phyloP scores from a whole-genome alignment of 176 grass and related monocot species.

The Rhynchospora pubera region DNA sequence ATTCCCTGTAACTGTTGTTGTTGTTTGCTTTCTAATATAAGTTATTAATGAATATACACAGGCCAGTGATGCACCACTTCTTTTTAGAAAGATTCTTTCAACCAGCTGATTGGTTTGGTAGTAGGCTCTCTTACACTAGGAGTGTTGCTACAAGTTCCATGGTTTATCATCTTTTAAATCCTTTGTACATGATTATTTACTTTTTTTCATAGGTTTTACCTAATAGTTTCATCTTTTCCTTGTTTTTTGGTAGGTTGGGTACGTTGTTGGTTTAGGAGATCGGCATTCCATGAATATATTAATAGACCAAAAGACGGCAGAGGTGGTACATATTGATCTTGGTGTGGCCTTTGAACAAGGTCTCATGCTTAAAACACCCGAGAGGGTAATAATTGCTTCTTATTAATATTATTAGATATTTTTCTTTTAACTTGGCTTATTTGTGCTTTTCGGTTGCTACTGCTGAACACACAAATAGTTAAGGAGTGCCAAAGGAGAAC shows the following conservation, averaged over 20 bases:
- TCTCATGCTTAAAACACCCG: constrained; percentile 57
- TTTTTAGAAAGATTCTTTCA: constrained; percentile 92
- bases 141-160: constrained; percentile 91
- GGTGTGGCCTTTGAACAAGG: constrained; percentile 99
- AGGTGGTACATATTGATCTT: constrained; percentile 94
- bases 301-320: constrained; percentile 86
- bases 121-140: constrained; percentile 81
- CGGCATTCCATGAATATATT: constrained; percentile 97
- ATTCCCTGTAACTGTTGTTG: neutral
- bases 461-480: neutral
- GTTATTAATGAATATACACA: constrained; percentile 22
- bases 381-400: constrained; percentile 4
- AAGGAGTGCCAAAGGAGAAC: neutral
- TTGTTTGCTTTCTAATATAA: constrained; percentile 12
- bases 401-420: no score
- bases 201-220: neutral
- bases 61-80: constrained; percentile 94
- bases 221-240: constrained; percentile 8
- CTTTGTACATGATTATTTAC: neutral
- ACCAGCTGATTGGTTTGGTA: constrained; percentile 84
- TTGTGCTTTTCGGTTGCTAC: neutral
- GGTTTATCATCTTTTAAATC: constrained; percentile 43
- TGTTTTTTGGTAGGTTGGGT: constrained; percentile 61
- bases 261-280: constrained; percentile 96
- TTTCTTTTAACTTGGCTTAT: neutral